Percentiles rank a stretch among this genome's conserved stretches.
phyloP scores from a whole-genome alignment of 306 rosid species.

The Acacia melanoxylon region DNA sequence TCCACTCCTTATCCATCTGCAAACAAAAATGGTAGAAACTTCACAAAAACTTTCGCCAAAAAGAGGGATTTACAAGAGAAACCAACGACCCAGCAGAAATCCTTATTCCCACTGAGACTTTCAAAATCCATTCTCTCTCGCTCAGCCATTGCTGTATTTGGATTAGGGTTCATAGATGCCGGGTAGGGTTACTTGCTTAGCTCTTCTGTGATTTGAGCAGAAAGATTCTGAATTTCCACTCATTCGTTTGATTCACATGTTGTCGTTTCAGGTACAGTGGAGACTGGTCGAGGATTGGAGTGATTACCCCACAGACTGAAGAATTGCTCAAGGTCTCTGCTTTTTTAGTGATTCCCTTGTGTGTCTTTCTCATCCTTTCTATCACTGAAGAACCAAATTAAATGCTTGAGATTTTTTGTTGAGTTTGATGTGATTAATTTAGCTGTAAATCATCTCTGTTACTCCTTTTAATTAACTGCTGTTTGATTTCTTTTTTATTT shows the following conservation, averaged over 20 bases:
- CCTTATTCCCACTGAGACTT: slow-evolving; percentile 36
- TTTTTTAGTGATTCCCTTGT: slow-evolving; percentile 67
- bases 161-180: slow-evolving; percentile 81
- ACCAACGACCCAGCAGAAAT: slow-evolving; percentile 17
- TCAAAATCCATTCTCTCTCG: slow-evolving; percentile 56
- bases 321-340: slow-evolving; percentile 70
- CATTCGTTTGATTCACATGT: background rate
- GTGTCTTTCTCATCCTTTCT: slow-evolving; percentile 55
- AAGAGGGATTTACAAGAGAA: slow-evolving; percentile 43
- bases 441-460: background rate
- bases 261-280: slow-evolving; percentile 75
- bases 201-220: background rate
- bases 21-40: slow-evolving; percentile 39
- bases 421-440: background rate
- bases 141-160: slow-evolving; percentile 61
- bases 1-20: slow-evolving; percentile 21
- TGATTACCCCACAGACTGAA: slow-evolving; percentile 62
- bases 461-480: background rate
- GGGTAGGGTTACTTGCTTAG: slow-evolving; percentile 46
- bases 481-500: background rate
- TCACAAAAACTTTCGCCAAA: slow-evolving; percentile 32
- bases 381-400: slow-evolving; percentile 31
- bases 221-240: background rate
- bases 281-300: slow-evolving; percentile 97
- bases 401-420: slow-evolving; percentile 24